Conservation (phyloP, 768 basidiomycete species). For the Mycena indigotica region DNA sequence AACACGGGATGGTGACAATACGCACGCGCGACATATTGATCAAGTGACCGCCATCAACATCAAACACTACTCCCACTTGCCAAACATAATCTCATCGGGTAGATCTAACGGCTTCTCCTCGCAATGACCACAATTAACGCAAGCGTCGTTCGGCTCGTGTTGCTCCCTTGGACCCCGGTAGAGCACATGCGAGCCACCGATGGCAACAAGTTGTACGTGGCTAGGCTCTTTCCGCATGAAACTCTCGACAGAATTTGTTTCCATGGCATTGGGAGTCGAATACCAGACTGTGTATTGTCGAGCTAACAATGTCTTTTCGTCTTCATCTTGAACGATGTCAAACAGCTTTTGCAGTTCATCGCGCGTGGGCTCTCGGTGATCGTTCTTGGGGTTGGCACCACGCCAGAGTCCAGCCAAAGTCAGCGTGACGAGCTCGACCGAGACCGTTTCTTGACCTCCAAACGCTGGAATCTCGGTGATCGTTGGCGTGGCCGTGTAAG, state of each 20-base stretch:
- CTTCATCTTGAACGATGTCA: not conserved
- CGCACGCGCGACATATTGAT: too few relatives aligned
- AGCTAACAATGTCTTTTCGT: not conserved
- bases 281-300: not conserved
- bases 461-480: not conserved
- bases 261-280: not conserved
- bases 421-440: not conserved
- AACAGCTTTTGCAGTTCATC: not conserved
- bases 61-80: too few relatives aligned
- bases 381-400: not conserved
- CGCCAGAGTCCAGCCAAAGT: not conserved
- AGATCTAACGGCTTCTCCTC: too few relatives aligned
- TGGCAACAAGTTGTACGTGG: not conserved
- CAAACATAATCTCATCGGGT: too few relatives aligned
- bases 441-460: not conserved
- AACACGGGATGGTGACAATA: too few relatives aligned
- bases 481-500: not conserved
- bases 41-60: too few relatives aligned
- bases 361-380: not conserved
- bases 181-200: not conserved
- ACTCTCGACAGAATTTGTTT: not conserved
- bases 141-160: too few relatives aligned
- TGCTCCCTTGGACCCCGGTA: not conserved
- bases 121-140: too few relatives aligned
- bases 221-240: not conserved